Evolutionary conservation across 2,329 filamentous ascomycete genomes (phyloP).

Genomic region (Elsinoe batatas): DNA sequence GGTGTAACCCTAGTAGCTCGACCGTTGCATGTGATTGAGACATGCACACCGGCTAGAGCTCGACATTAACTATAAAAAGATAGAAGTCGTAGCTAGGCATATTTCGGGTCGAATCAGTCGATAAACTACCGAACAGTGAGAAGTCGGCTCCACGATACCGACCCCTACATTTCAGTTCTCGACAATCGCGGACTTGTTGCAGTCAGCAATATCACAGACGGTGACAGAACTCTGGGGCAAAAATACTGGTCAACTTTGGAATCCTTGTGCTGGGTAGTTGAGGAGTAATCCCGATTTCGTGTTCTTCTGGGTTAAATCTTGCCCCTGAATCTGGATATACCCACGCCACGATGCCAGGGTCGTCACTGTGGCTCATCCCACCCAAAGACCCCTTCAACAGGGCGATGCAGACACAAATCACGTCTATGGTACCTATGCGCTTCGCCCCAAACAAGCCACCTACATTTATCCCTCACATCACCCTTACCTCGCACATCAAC

Average conservation of each 20-base stretch:
- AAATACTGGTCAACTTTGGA: not conserved
- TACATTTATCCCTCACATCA: conserved; percentile 34
- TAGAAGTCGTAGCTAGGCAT: not conserved
- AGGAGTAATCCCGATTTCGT: not conserved
- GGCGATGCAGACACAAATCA: conserved; percentile 28
- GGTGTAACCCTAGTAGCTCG: not conserved
- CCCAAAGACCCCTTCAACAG: conserved; percentile 24
- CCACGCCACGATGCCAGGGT: conserved; percentile 27
- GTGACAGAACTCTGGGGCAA: not conserved
- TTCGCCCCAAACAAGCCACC: conserved; percentile 24
- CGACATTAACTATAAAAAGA: not conserved
- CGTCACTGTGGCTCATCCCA: conserved; percentile 36
- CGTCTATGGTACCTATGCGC: conserved; percentile 23
- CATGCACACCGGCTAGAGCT: not conserved
- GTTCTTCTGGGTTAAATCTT: not conserved
- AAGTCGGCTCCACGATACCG: no score
- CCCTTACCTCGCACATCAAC: conserved; percentile 31
- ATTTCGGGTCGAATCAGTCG: no score
- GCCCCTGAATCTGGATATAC: not conserved
- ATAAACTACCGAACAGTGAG: no score
- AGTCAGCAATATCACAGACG: no score
- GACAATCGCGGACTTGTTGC: no score
- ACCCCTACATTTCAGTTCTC: no score
- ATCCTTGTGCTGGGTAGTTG: not conserved
- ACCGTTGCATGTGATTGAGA: conserved; percentile 11